Percentiles rank a stretch among this genome's conserved stretches.
Evolutionary conservation across 129 eudicot species (phyloP).

Genomic region (Gnaphalium uliginosum): DNA sequence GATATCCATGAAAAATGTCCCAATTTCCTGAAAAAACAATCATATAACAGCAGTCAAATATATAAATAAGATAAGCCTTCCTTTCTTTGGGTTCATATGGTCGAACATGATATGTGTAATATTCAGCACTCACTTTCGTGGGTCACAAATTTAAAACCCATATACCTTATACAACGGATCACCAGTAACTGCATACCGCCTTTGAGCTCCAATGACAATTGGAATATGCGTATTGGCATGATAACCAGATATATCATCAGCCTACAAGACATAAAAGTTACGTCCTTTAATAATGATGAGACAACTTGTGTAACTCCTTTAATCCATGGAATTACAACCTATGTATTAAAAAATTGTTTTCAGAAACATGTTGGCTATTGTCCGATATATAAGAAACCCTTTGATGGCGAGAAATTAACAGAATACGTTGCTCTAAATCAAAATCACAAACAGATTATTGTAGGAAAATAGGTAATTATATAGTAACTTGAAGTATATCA

Average conservation of each 20-base stretch:
- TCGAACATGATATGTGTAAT: neutral
- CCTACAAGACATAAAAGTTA: slow-evolving; percentile 40
- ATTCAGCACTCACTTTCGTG: neutral
- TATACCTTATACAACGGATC: slow-evolving; percentile 78
- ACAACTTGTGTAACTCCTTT: neutral
- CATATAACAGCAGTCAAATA: slow-evolving; percentile 15
- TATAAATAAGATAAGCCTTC: neutral
- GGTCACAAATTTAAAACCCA: neutral
- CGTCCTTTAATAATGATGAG: slow-evolving; percentile 13
- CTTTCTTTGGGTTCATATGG: slow-evolving; percentile 9
- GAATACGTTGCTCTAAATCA: neutral
- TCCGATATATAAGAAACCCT: neutral
- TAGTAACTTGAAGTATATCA: neutral
- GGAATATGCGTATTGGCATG: slow-evolving; percentile 93
- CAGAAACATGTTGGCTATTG: neutral
- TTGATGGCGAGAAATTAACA: neutral
- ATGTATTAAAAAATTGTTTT: neutral
- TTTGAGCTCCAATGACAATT: slow-evolving; percentile 82
- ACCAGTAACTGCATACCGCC: slow-evolving; percentile 81
- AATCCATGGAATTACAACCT: neutral
- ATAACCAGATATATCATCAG: slow-evolving; percentile 77
- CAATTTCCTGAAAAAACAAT: slow-evolving; percentile 67
- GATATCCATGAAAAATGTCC: slow-evolving; percentile 72
- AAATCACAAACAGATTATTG: neutral
- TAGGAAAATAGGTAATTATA: neutral